Percentiles rank a stretch among this genome's conserved stretches.
phyloP scores from a whole-genome alignment of 2,329 filamentous ascomycete genomes.

The Colletotrichum melonis region DNA sequence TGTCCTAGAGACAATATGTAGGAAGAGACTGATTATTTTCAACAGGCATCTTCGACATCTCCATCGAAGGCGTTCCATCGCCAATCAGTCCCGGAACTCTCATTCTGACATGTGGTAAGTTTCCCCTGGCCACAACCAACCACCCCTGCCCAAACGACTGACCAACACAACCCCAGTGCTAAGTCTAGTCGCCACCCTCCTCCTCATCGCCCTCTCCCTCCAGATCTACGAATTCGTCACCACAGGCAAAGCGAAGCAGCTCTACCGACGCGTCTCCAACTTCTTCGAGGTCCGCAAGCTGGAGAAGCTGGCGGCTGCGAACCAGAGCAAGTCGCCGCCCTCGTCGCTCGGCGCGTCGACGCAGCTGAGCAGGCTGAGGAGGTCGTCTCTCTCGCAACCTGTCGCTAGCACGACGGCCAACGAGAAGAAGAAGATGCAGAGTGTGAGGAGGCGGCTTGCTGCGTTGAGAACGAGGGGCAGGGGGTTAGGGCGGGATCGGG shows the following conservation, averaged over 20 bases:
- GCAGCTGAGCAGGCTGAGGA: constrained; percentile 13
- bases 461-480: neutral
- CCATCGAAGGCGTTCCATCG: constrained; percentile 11
- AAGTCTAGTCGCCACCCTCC: constrained; percentile 28
- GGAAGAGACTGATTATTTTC: neutral
- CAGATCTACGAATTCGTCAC: constrained; percentile 34
- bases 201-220: constrained; percentile 32
- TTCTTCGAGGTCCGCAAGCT: neutral
- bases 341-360: constrained; percentile 23
- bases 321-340: neutral
- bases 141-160: no score
- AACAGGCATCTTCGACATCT: constrained; percentile 32
- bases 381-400: constrained; percentile 21
- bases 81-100: constrained; percentile 19
- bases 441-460: constrained; percentile 12
- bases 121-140: neutral
- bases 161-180: constrained; percentile 8
- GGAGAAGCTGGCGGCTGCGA: neutral
- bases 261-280: neutral
- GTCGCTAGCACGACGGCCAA: neutral
- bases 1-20: no score
- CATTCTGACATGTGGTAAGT: constrained; percentile 28
- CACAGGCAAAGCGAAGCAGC: neutral
- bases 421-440: constrained; percentile 21
- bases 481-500: neutral